Conservation (phyloP, 495 filamentous ascomycete genomes). For the Amniculicola lignicola region DNA sequence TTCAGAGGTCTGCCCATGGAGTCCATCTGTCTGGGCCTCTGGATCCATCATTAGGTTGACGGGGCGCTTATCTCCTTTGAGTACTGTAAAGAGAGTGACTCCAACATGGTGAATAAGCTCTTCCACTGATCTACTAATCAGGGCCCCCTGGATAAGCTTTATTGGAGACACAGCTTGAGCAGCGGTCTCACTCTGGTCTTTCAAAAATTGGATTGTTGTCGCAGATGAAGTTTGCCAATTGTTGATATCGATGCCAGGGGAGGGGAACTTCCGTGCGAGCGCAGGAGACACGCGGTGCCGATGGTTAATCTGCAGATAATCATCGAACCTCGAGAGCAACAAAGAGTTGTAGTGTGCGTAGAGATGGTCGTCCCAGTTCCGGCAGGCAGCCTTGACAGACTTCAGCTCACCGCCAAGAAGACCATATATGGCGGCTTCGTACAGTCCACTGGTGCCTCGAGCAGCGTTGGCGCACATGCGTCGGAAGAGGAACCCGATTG, state of each 20-base stretch:
- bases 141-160: conserved; percentile 64
- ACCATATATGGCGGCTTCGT: conserved; percentile 86
- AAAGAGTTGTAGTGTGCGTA: conserved; percentile 85
- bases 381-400: conserved; percentile 71
- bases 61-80: conserved; percentile 44
- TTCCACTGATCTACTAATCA: conserved; percentile 58
- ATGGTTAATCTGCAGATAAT: conserved; percentile 52
- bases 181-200: conserved; percentile 46
- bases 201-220: conserved; percentile 52
- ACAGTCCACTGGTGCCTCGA: conserved; percentile 59
- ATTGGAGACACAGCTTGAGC: conserved; percentile 53
- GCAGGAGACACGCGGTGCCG: conserved; percentile 43
- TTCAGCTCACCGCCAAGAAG: conserved; percentile 77
- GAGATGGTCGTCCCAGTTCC: conserved; percentile 84
- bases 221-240: conserved; percentile 50
- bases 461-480: conserved; percentile 77
- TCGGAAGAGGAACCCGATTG: conserved; percentile 63
- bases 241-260: conserved; percentile 54
- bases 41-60: conserved; percentile 18
- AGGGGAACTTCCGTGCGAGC: conserved; percentile 50
- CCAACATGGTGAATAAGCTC: conserved; percentile 59
- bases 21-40: neutral
- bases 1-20: neutral
- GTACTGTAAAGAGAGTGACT: conserved; percentile 51
- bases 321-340: conserved; percentile 66